A percentile compares a stretch with the other conserved stretches of the same genome.
phyloP scores from a whole-genome alignment of 2,329 filamentous ascomycete genomes.

The Claviceps lovelessii region DNA sequence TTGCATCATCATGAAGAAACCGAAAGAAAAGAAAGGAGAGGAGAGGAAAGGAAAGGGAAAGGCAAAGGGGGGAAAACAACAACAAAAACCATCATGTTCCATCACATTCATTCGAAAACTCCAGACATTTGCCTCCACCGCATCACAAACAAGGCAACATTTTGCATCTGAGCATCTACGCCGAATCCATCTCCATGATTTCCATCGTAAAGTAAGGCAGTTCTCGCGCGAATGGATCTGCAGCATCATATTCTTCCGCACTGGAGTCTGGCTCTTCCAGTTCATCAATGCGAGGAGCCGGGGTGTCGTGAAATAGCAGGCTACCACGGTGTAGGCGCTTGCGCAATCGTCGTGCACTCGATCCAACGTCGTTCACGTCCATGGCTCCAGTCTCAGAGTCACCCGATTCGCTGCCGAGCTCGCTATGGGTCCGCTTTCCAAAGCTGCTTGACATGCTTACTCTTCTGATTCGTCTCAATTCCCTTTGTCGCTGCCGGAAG shows the following conservation, averaged over 20 bases:
- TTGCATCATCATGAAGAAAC: background rate
- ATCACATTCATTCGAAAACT: background rate
- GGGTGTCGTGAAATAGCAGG: slow-evolving; percentile 35
- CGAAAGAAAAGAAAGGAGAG: too few relatives aligned
- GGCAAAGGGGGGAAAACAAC: background rate
- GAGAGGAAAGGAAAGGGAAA: too few relatives aligned
- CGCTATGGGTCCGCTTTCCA: slow-evolving; percentile 39
- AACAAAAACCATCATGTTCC: background rate
- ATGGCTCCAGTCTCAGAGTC: slow-evolving; percentile 23
- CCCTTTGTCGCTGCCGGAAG: slow-evolving; percentile 27
- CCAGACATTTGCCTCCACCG: background rate
- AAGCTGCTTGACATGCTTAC: slow-evolving; percentile 40
- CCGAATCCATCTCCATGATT: slow-evolving; percentile 35
- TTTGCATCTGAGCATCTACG: slow-evolving; percentile 7
- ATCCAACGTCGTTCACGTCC: slow-evolving; percentile 29
- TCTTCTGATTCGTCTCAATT: slow-evolving; percentile 29
- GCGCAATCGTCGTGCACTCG: slow-evolving; percentile 32
- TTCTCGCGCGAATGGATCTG: slow-evolving; percentile 31
- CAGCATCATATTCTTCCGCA: slow-evolving; percentile 28
- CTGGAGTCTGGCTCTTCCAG: slow-evolving; percentile 37
- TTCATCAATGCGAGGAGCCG: slow-evolving; percentile 37
- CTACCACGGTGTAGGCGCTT: slow-evolving; percentile 32
- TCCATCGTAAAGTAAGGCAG: slow-evolving; percentile 36
- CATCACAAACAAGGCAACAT: background rate
- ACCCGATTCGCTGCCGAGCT: slow-evolving; percentile 39